Base-by-base conservation (phyloP, 345 rosid species). In the Citrus unshiu region DNA sequence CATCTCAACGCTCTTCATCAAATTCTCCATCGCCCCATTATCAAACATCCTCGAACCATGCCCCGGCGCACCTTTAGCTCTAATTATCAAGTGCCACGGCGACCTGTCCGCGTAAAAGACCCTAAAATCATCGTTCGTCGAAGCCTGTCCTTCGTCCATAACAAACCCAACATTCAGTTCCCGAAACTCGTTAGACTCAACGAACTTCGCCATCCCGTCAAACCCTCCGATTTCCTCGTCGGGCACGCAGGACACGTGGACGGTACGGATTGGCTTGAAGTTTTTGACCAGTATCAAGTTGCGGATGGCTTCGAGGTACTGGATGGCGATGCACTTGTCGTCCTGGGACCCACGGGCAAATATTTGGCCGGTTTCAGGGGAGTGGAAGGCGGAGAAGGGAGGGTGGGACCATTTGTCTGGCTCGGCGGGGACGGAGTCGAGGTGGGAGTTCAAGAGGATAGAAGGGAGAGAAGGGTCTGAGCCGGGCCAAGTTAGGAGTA, bases 341-440 rank as follows among this genome's bases (percentile, higher is more conserved):
- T 93, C 97, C 81, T 93, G 99, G 5, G 96, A 90, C 7, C 99
- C 97, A 9, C 99, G 93, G 40, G 97, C 93, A 22, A 84, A 92
- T 78, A 93, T 95, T 65, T 73, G 74, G 0, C 99, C 97, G 39
- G 73, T 68, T 14, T 85, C 87, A n/a, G 71, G 54, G 27, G 91
- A 76, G 49, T 84, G 88, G 78, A 82, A 74, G 78, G 96, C 97
- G 35, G 98, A 80, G 95, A 95, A 92, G 16, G 97, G 99, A 9
- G 92, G 93, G 75, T 93, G 90, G 54, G 67, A n/a, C 99, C 98
- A 93, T 75, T 91, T 92, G 51, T 88, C 79, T 24, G 91, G 87
- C 72, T 95, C 98, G 16, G 89, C 91, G 3, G 98, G 98, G 81
- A 95, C 98, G 59, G 98, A 95, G 74, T 95, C 98, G 85, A 95